Conservation (phyloP, 2,329 filamentous ascomycete genomes). For the Dryadomyces quercivorus region DNA sequence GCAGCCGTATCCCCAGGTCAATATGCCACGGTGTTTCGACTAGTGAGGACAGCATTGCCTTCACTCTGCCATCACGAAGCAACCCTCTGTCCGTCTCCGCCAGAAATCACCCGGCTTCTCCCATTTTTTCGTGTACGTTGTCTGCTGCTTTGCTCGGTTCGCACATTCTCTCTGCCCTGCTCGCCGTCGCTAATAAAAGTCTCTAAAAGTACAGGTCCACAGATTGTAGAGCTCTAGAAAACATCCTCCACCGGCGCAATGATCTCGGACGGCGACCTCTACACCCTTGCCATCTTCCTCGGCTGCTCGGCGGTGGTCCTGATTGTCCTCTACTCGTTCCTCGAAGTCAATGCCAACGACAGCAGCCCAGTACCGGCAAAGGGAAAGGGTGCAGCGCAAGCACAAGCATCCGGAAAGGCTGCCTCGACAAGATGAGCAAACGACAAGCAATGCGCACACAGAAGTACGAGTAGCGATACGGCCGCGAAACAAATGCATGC, state of each 20-base stretch:
- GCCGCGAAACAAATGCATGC: background rate
- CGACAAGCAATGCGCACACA: background rate
- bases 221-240: background rate
- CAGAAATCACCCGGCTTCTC: background rate
- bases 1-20: background rate
- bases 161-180: background rate
- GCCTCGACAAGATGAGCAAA: background rate
- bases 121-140: background rate
- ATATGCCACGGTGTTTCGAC: slow-evolving; percentile 4
- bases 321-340: slow-evolving; percentile 90
- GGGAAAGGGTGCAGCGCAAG: slow-evolving; percentile 1
- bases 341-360: slow-evolving; percentile 73
- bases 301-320: slow-evolving; percentile 82
- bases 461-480: background rate
- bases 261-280: slow-evolving; percentile 90
- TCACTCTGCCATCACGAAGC: background rate
- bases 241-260: slow-evolving; percentile 38
- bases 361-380: slow-evolving; percentile 15
- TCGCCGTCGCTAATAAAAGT: too few relatives aligned
- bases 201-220: too few relatives aligned
- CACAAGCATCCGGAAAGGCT: slow-evolving; percentile 6
- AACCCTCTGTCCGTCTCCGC: background rate
- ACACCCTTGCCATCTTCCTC: slow-evolving; percentile 84
- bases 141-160: background rate
- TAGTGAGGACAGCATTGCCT: background rate